Conservation (phyloP, 495 filamentous ascomycete species). For the Physcia stellaris region DNA sequence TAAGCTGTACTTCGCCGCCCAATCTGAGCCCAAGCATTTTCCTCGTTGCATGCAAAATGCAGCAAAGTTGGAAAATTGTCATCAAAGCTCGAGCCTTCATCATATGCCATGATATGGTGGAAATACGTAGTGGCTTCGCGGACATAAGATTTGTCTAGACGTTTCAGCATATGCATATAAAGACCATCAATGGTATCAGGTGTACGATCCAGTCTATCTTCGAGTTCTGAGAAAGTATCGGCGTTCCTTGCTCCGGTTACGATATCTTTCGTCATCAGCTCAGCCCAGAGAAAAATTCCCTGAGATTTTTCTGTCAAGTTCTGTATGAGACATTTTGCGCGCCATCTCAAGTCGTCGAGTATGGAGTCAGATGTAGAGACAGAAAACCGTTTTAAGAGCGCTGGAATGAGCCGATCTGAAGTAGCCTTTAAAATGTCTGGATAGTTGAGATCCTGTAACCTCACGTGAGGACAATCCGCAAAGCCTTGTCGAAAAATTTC, state of each 20-base stretch:
- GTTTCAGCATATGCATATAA: slow-evolving; percentile 8
- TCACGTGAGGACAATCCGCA: neutral
- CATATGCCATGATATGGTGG: neutral
- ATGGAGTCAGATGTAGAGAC: too few species aligned
- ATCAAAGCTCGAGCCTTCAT: too few species aligned
- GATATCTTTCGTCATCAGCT: slow-evolving; percentile 4
- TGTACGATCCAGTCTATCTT: slow-evolving; percentile 1
- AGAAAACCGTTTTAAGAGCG: too few species aligned
- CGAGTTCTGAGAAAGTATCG: slow-evolving; percentile 1
- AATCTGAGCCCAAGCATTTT: neutral
- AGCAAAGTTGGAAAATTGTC: too few species aligned
- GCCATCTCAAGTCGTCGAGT: too few species aligned
- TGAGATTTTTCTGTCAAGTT: slow-evolving; percentile 18
- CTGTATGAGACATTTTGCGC: neutral
- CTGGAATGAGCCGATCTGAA: neutral
- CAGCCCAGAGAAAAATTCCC: slow-evolving; percentile 24
- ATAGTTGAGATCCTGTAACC: slow-evolving; percentile 4
- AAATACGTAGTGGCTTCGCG: slow-evolving; percentile 3
- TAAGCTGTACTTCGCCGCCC: neutral
- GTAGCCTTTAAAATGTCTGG: neutral
- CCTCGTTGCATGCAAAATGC: neutral
- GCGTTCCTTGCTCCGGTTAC: slow-evolving; percentile 6
- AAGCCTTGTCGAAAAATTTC: slow-evolving; percentile 3
- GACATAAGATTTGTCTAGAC: slow-evolving; percentile 6
- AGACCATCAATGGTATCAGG: slow-evolving; percentile 6